Conservation (phyloP, 1,139 yeast genomes). For the Pichia sp. region DNA sequence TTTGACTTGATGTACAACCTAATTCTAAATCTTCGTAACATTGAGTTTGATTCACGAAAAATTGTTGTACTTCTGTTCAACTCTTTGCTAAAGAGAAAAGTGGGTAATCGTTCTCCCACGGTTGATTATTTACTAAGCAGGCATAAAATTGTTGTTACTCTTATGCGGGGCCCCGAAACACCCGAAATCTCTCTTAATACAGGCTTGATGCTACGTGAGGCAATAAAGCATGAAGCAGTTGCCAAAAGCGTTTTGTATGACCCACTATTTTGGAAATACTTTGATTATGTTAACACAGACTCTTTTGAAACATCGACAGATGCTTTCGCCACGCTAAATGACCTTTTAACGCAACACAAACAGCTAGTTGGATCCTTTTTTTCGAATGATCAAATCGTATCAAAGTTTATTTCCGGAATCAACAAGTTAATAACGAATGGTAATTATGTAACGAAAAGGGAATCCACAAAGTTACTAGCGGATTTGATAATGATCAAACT, state of each 20-base stretch:
- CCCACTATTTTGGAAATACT: conserved; percentile 73
- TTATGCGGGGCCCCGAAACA: conserved; percentile 67
- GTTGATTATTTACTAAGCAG: conserved; percentile 72
- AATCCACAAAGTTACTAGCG: conserved; percentile 73
- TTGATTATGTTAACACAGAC: conserved; percentile 68
- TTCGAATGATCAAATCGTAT: conserved; percentile 40
- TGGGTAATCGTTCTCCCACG: conserved; percentile 75
- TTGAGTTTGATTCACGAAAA: conserved; percentile 88
- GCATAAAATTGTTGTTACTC: conserved; percentile 58
- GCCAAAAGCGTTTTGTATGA: conserved; percentile 51
- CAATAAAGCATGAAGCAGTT: conserved; percentile 73
- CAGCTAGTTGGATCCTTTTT: conserved; percentile 68
- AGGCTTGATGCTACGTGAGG: conserved; percentile 81
- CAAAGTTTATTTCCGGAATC: conserved; percentile 54
- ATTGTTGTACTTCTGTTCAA: conserved; percentile 73
- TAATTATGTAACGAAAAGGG: conserved; percentile 89
- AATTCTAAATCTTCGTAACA: conserved; percentile 50
- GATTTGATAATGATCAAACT: conserved; percentile 69
- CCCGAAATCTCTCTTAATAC: conserved; percentile 69
- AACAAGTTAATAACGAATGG: conserved; percentile 68
- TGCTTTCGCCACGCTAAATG: conserved; percentile 72
- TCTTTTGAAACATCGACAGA: conserved; percentile 90
- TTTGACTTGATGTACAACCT: conserved; percentile 65
- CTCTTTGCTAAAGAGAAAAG: conserved; percentile 73
- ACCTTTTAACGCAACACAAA: conserved; percentile 65